Evolutionary conservation across 129 eudicot species (phyloP).

Genomic region (Pulicaria dysenterica): DNA sequence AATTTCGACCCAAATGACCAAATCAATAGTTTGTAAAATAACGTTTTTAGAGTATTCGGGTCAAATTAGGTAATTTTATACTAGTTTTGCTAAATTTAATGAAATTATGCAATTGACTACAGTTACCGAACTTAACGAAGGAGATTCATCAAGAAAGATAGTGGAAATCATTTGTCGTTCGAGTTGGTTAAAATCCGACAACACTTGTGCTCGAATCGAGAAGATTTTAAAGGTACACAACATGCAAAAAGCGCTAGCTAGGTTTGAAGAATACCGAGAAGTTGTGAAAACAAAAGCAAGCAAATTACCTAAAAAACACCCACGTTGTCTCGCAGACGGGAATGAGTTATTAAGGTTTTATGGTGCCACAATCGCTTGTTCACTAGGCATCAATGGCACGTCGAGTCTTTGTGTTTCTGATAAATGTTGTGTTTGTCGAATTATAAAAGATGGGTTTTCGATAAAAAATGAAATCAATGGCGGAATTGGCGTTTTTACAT

Average conservation of each 20-base stretch:
- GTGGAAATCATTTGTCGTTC: conserved; percentile 91
- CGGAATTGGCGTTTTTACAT: conserved; percentile 82
- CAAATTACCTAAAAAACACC: conserved; percentile 85
- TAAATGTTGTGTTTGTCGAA: conserved; percentile 76
- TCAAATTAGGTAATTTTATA: background rate
- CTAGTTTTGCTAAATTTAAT: background rate
- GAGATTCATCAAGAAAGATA: conserved; percentile 86
- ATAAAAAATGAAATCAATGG: conserved; percentile 56
- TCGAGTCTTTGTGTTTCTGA: conserved; percentile 68
- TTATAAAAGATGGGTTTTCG: conserved; percentile 68
- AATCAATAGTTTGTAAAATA: no score
- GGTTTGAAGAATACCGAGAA: conserved; percentile 85
- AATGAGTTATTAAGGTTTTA: conserved; percentile 78
- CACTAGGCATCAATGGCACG: conserved; percentile 65
- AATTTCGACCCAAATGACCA: no score
- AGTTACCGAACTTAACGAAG: conserved; percentile 85
- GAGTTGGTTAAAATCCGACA: conserved; percentile 78
- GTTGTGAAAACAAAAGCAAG: conserved; percentile 75
- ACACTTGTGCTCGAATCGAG: conserved; percentile 64
- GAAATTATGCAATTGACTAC: conserved; percentile 6
- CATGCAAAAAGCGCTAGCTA: conserved; percentile 73
- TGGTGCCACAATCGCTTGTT: conserved; percentile 71
- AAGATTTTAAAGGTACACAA: conserved; percentile 85
- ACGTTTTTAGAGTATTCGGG: no score
- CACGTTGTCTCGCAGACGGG: conserved; percentile 91